A percentile compares a stretch with the other conserved stretches of the same genome.
phyloP scores from a whole-genome alignment of 768 basidiomycete genomes.

The Mycena chlorophos region DNA sequence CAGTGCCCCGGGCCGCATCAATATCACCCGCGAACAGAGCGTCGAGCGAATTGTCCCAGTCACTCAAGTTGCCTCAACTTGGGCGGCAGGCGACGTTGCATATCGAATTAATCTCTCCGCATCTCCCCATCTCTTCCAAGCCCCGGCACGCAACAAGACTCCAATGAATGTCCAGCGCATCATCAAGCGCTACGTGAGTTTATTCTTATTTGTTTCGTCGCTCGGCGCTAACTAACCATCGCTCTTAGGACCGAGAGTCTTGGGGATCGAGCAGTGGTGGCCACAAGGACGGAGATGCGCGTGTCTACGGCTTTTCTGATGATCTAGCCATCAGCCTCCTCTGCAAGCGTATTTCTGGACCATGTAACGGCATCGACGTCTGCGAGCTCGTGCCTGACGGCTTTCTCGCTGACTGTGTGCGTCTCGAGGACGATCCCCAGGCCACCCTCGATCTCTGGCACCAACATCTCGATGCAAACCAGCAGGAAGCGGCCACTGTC shows the following conservation, averaged over 20 bases:
- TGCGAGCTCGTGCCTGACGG: slow-evolving; percentile 4
- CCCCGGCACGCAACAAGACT: background rate
- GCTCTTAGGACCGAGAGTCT: slow-evolving; percentile 5
- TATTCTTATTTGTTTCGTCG: background rate
- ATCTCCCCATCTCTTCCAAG: background rate
- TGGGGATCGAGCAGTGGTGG: slow-evolving; percentile 6
- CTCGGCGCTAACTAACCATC: too few species aligned
- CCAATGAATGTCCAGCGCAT: background rate
- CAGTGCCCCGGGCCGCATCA: background rate
- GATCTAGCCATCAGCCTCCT: background rate
- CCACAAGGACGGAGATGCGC: background rate
- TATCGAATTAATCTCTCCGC: background rate
- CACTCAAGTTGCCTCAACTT: background rate
- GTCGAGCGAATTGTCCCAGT: background rate
- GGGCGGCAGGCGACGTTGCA: background rate
- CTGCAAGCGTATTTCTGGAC: background rate
- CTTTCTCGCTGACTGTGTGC: slow-evolving; percentile 3
- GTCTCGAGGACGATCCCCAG: slow-evolving; percentile 3
- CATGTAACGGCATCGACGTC: slow-evolving; percentile 6
- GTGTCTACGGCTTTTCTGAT: background rate
- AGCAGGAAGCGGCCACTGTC: background rate
- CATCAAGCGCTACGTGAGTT: background rate
- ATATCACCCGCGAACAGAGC: background rate
- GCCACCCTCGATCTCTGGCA: slow-evolving; percentile 4
- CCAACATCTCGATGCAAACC: slow-evolving; percentile 10